Evolutionary conservation across 805 yeast species (phyloP), one percentile per base, ranked within the genome.

Genomic region (Lipomyces yamadae): DNA sequence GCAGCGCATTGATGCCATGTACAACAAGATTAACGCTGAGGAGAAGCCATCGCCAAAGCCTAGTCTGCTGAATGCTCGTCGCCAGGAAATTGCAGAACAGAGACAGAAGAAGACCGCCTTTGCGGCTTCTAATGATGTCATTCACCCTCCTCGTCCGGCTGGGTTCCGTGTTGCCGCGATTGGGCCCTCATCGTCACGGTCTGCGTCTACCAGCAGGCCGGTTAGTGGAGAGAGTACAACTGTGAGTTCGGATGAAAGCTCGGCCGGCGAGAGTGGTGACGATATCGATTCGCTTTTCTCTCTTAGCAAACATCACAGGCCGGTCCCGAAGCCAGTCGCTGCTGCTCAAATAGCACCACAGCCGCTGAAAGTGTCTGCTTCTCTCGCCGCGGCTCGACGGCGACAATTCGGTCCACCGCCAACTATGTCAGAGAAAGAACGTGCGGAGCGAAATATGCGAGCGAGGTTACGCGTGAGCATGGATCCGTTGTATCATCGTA

Each of bases 371-470:
- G 62, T 61, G 7, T 45, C 66, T 3, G 45, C 68, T 2, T n/a
- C 61, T 11, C 42, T 65, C 29, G 53, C 60, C 8, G 67, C 61
- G 2, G 32, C 52, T 7, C 64, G 67, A 13, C 56, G 63, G 1
- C 53, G 63, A 18, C 34, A 59, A 4, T 55, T 56, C 11, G 61
- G 67, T 13, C 60, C 70, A 10, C 62, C 70, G 13, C 62, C 70
- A 24, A 77, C 78, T 10, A 78, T 83, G 15, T 80, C 81, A 39
- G 76, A 78, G 30, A 82, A 79, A 60, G 86, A 85, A 72, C 76
- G 80, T 45, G 94, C 88, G 52, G 93, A 89, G 75, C 89, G 89
- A 67, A 80, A 87, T 62, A 91, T 92, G 93, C 84, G 96, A 70
- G 80, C 84, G 70, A 83, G 98, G 70, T 80, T 94, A 62, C 87